These are phyloP conservation scores for Penicillium soppii DNA, from an alignment of 495 filamentous ascomycete species.

Conservation along the genomic window DNA sequence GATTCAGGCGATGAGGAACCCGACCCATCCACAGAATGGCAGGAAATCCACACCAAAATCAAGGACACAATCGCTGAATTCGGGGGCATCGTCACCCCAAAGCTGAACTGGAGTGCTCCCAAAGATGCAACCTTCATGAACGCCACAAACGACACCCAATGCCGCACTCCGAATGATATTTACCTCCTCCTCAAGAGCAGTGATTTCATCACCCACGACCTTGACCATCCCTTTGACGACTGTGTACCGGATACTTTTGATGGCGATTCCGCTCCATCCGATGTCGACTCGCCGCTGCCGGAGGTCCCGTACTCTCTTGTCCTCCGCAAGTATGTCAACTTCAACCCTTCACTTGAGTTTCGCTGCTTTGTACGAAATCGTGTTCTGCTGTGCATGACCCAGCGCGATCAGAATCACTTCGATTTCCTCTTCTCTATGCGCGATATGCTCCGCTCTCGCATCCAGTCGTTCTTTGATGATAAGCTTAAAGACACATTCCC, in stretches of 20 bases:
- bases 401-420: conserved; percentile 89
- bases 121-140: conserved; percentile 97
- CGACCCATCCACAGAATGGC: conserved; percentile 61
- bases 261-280: not conserved
- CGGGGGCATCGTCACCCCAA: conserved; percentile 81
- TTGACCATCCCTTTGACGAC: conserved; percentile 89
- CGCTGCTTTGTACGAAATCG: conserved; percentile 86
- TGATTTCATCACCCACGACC: conserved; percentile 89
- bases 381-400: conserved; percentile 76
- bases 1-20: conserved; percentile 46
- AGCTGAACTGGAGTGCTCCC: conserved; percentile 95
- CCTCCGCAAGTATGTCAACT: conserved; percentile 80
- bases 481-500: conserved; percentile 74
- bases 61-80: conserved; percentile 73
- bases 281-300: conserved; percentile 15
- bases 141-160: conserved; percentile 87
- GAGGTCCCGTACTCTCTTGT: conserved; percentile 67
- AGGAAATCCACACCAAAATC: conserved; percentile 73
- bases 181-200: conserved; percentile 92
- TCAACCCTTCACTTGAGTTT: conserved; percentile 90
- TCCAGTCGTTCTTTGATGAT: conserved; percentile 71
- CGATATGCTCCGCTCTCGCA: conserved; percentile 56
- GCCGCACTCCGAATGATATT: conserved; percentile 80
- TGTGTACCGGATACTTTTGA: conserved; percentile 49
- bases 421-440: conserved; percentile 72